Conservation (phyloP, 2,329 filamentous ascomycete genomes). For the Ophiostoma populinum region DNA sequence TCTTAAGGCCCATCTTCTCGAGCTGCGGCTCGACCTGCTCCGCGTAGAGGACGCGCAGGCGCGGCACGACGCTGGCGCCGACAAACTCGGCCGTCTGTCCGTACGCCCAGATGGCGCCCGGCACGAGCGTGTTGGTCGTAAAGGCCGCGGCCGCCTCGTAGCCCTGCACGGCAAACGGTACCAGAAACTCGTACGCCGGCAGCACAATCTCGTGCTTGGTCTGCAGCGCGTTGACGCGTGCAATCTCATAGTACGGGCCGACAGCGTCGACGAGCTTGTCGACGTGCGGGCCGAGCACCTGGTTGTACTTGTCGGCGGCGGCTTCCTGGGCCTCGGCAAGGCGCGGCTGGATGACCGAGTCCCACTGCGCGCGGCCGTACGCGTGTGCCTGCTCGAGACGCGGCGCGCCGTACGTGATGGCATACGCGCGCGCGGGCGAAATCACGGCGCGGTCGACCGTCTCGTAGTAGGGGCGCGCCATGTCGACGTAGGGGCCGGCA, state of each 20-base stretch:
- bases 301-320: constrained; percentile 49
- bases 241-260: constrained; percentile 56
- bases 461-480: constrained; percentile 58
- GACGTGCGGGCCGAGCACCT: constrained; percentile 57
- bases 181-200: constrained; percentile 56
- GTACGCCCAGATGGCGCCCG: constrained; percentile 54
- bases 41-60: constrained; percentile 61
- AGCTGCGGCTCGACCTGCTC: constrained; percentile 94
- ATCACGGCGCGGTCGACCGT: constrained; percentile 46
- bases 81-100: constrained; percentile 53
- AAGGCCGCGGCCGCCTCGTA: constrained; percentile 53
- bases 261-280: constrained; percentile 38
- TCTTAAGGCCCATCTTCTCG: constrained; percentile 73
- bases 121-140: constrained; percentile 51
- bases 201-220: constrained; percentile 57
- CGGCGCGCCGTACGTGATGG: constrained; percentile 59
- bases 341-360: constrained; percentile 59
- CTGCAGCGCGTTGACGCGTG: constrained; percentile 43
- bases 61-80: constrained; percentile 64
- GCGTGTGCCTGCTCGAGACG: constrained; percentile 48
- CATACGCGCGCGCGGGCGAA: constrained; percentile 47
- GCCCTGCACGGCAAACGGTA: constrained; percentile 52
- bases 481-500: constrained; percentile 64
- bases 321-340: constrained; percentile 46
- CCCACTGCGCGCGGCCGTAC: constrained; percentile 59